Evolutionary conservation across 805 yeast genomes (phyloP).

Genomic region (Maudiozyma pseudohumilis): DNA sequence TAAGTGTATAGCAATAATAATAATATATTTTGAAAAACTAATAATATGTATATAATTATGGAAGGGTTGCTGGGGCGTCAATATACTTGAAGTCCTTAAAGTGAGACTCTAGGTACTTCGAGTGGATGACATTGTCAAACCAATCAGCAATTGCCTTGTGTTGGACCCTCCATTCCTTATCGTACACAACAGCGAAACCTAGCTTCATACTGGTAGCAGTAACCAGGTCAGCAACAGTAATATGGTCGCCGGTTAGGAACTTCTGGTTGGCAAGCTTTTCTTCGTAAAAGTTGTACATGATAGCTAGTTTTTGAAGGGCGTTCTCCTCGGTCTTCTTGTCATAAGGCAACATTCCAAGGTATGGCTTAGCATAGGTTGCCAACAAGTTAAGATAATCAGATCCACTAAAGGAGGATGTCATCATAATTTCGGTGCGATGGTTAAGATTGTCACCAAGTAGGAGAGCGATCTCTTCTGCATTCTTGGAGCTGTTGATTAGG

Average conservation of each 20-base stretch:
- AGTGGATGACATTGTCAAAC: slow-evolving; percentile 3
- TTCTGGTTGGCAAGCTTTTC: slow-evolving; percentile 23
- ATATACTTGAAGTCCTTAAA: slow-evolving; percentile 1
- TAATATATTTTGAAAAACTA: too few species aligned
- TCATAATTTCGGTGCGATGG: slow-evolving; percentile 53
- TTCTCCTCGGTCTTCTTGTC: slow-evolving; percentile 56
- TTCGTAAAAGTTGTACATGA: slow-evolving; percentile 42
- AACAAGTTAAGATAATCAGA: slow-evolving; percentile 45
- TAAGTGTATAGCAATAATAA: too few species aligned
- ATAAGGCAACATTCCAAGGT: slow-evolving; percentile 57
- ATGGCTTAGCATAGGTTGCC: slow-evolving; percentile 44
- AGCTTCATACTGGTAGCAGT: slow-evolving; percentile 7
- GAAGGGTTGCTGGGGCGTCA: not conserved
- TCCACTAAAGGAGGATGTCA: slow-evolving; percentile 47
- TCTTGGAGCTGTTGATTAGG: slow-evolving; percentile 28
- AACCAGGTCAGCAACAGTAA: slow-evolving; percentile 29
- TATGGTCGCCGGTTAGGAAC: not conserved
- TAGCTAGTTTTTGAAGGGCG: slow-evolving; percentile 30
- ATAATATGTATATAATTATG: too few species aligned
- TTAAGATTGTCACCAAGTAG: slow-evolving; percentile 48
- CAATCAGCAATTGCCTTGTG: slow-evolving; percentile 41
- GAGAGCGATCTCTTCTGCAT: slow-evolving; percentile 27
- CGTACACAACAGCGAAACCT: slow-evolving; percentile 42
- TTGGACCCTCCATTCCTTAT: slow-evolving; percentile 47
- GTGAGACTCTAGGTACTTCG: not conserved